Evolutionary conservation across 768 basidiomycete species (phyloP), one percentile per base, ranked within the genome.

Genomic region (Leccinum aurantiacum): DNA sequence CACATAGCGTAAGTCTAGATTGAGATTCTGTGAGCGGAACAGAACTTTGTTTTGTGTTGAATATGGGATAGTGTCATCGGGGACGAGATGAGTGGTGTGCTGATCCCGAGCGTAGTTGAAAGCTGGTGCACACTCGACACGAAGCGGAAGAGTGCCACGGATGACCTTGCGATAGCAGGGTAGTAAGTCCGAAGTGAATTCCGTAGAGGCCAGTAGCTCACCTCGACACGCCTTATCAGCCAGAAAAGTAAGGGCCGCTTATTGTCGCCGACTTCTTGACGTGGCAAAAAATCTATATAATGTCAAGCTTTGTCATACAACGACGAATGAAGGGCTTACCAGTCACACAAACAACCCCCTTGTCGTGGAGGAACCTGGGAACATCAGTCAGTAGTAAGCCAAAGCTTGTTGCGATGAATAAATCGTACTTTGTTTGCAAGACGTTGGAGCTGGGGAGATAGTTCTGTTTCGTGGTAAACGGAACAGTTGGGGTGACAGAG

Each of bases 91-190:
- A 1, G 90, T 89, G 8, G 79, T 83, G 73, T 98, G 96, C 3
- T 78, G 53, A 52, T 86, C 82, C 13, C 90, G 82, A 1, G 93
- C 95, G 67, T 99, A 99, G 74, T 97, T 89, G 84, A 99, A 99
- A 0, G 95, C 96, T 0, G 96, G 96, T 0, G 93, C 93, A 67
- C 93, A 95, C 76, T 98, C 92, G 74, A 98, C 82, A 59, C 84
- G 80, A 56, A 96, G 79, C 0, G 91, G 87, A 33, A 97, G 78
- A 7, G 71, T 81, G 1, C 96, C 96, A 17, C 96, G 89, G 64
- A 98, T 85, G 60, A 92, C 89, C 79, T 90, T 31, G 48, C 0
- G 11, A 49, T 54, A 10, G 47, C n/a, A 38, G 27, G 7, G 14
- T 54, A 3, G 61, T 8, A 9, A 2, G 49, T 9, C 17, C 10